Conservation (phyloP, 2,329 filamentous ascomycete genomes). For the Coniochaeta hoffmannii region DNA sequence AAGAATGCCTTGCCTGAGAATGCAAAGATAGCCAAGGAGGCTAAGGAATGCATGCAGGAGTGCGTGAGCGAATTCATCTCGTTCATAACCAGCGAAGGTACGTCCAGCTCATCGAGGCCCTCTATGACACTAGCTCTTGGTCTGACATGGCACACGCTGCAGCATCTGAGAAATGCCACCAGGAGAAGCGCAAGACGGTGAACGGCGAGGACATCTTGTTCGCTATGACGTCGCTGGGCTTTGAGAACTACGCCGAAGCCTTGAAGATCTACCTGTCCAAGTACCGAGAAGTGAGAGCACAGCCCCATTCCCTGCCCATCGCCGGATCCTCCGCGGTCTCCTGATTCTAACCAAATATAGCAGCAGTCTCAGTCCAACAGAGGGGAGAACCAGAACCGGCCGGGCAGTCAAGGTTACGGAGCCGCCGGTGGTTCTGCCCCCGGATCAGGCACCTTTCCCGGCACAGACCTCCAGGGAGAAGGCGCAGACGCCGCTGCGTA, state of each 20-base stretch:
- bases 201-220: constrained; percentile 98
- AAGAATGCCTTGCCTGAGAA: constrained; percentile 96
- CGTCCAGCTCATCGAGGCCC: constrained; percentile 24
- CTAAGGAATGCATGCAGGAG: constrained; percentile 99
- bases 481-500: constrained; percentile 34
- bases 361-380: constrained; percentile 73
- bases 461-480: constrained; percentile 35
- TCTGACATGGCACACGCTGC: constrained; percentile 19
- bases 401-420: constrained; percentile 47
- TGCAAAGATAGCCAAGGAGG: constrained; percentile 97
- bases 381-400: constrained; percentile 45
- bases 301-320: background rate
- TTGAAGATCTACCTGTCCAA: constrained; percentile 97
- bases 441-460: constrained; percentile 34
- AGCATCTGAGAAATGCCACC: constrained; percentile 99
- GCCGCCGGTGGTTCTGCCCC: constrained; percentile 31
- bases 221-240: constrained; percentile 96
- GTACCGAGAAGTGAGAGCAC: constrained; percentile 76
- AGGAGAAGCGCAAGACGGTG: constrained; percentile 98
- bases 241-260: constrained; percentile 97
- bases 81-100: constrained; percentile 98
- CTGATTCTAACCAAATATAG: constrained; percentile 27
- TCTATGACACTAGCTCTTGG: background rate
- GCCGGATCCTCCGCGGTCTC: too few species aligned
- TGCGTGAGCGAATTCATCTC: constrained; percentile 99